phyloP scores from a whole-genome alignment of 345 rosid species.

The Kandelia obovata region DNA sequence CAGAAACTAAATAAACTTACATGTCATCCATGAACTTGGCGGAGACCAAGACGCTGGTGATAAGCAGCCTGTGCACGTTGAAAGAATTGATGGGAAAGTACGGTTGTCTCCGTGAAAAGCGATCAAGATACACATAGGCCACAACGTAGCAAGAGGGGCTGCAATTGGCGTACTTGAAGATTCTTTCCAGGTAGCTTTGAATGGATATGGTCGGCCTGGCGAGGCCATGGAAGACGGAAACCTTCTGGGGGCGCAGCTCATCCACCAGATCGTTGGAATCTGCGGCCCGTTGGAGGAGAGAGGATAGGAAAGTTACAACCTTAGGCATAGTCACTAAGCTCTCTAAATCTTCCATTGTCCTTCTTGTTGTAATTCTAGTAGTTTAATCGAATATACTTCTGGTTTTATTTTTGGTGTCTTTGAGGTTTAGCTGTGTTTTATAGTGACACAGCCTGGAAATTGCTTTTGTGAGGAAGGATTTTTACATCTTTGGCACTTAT shows the following conservation, averaged over 20 bases:
- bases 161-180: slow-evolving; percentile 65
- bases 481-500: not conserved
- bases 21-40: slow-evolving; percentile 81
- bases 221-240: slow-evolving; percentile 52
- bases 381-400: not conserved
- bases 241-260: slow-evolving; percentile 35
- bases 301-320: slow-evolving; percentile 41
- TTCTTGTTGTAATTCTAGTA: no score
- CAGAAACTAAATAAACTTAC: slow-evolving; percentile 37
- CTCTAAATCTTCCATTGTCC: slow-evolving; percentile 27
- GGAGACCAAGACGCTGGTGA: slow-evolving; percentile 70
- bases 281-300: slow-evolving; percentile 46
- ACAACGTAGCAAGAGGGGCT: slow-evolving; percentile 72
- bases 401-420: slow-evolving; percentile 1
- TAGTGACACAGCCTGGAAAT: slow-evolving; percentile 14
- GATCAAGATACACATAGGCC: slow-evolving; percentile 67
- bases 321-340: slow-evolving; percentile 38
- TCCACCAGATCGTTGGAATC: slow-evolving; percentile 43
- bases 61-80: slow-evolving; percentile 65
- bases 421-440: slow-evolving; percentile 17
- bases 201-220: slow-evolving; percentile 56
- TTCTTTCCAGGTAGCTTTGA: slow-evolving; percentile 64
- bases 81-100: slow-evolving; percentile 53
- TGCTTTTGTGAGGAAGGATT: slow-evolving; percentile 3
- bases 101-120: slow-evolving; percentile 52